These are phyloP conservation scores for Rhodomyrtus tomentosa DNA, from an alignment of 345 rosid genomes.

Conservation along the genomic window DNA sequence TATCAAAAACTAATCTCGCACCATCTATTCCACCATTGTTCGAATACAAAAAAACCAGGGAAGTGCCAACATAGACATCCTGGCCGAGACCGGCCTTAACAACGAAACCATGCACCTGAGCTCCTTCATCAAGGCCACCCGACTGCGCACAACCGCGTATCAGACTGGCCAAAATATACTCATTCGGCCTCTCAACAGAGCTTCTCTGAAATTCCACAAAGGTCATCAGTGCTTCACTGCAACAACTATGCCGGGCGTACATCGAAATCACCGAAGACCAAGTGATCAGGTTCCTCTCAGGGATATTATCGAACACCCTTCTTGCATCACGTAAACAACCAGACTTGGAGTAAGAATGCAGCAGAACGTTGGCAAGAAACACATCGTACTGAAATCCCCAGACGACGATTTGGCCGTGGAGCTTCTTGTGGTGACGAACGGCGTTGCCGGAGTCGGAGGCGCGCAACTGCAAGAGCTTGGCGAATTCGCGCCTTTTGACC, in stretches of 20 bases:
- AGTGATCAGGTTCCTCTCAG: constrained; percentile 45
- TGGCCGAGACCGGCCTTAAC: constrained; percentile 46
- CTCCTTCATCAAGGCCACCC: constrained; percentile 15
- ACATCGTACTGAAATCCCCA: constrained; percentile 29
- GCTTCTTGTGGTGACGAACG: constrained; percentile 11
- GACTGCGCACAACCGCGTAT: constrained; percentile 35
- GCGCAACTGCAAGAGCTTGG: constrained; percentile 27
- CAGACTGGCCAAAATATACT: constrained; percentile 59
- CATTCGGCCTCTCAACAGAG: constrained; percentile 28
- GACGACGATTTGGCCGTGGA: constrained; percentile 35
- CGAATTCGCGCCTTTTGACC: constrained; percentile 20
- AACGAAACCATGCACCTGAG: constrained; percentile 45
- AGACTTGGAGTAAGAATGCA: constrained; percentile 13
- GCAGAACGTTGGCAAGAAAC: constrained; percentile 33
- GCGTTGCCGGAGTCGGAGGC: constrained; percentile 4
- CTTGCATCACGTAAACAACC: constrained; percentile 19
- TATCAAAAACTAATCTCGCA: constrained; percentile 53
- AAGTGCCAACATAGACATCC: constrained; percentile 57
- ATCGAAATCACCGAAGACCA: constrained; percentile 75
- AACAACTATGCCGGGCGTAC: constrained; percentile 31
- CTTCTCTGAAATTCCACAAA: constrained; percentile 36
- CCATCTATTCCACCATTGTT: constrained; percentile 35
- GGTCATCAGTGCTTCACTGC: constrained; percentile 25
- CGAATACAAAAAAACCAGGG: constrained; percentile 43
- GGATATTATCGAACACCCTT: constrained; percentile 44